phyloP scores from a whole-genome alignment of 306 rosid species.

The cucumber (Cucumis sativus) region DNA sequence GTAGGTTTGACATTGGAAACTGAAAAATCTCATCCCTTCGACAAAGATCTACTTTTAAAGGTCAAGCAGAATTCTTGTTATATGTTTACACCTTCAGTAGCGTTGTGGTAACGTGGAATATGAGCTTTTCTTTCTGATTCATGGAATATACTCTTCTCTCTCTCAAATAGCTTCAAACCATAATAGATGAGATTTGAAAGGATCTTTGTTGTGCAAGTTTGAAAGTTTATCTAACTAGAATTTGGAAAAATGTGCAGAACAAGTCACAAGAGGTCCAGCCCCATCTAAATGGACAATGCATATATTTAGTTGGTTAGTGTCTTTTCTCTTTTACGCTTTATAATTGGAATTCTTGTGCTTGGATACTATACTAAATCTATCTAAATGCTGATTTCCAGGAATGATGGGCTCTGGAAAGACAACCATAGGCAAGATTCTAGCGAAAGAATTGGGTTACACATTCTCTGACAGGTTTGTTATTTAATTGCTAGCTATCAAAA shows the following conservation, averaged over 20 bases:
- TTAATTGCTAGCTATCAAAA: background rate
- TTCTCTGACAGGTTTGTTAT: conserved; percentile 68
- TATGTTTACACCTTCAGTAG: background rate
- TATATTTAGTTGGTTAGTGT: conserved; percentile 92
- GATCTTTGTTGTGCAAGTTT: conserved; percentile 12
- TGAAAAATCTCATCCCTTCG: conserved; percentile 20
- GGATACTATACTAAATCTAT: conserved; percentile 13
- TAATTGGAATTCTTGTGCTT: background rate
- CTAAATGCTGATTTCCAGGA: conserved; percentile 43
- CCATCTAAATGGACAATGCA: conserved; percentile 74
- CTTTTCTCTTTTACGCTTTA: conserved; percentile 16
- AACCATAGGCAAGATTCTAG: conserved; percentile 80
- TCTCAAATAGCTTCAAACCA: background rate
- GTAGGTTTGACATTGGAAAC: conserved; percentile 30
- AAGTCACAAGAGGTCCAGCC: conserved; percentile 53
- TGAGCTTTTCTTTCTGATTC: background rate
- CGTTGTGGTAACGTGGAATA: background rate
- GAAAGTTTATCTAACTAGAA: conserved; percentile 35
- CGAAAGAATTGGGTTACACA: conserved; percentile 59
- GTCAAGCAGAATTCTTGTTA: conserved; percentile 9
- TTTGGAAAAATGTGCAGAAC: conserved; percentile 45
- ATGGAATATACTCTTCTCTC: background rate
- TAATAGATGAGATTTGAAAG: background rate
- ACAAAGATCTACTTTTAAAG: conserved; percentile 30
- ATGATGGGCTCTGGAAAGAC: conserved; percentile 99